Base-by-base conservation (phyloP, 257 asterid species). In the Scutellaria galericulata region DNA sequence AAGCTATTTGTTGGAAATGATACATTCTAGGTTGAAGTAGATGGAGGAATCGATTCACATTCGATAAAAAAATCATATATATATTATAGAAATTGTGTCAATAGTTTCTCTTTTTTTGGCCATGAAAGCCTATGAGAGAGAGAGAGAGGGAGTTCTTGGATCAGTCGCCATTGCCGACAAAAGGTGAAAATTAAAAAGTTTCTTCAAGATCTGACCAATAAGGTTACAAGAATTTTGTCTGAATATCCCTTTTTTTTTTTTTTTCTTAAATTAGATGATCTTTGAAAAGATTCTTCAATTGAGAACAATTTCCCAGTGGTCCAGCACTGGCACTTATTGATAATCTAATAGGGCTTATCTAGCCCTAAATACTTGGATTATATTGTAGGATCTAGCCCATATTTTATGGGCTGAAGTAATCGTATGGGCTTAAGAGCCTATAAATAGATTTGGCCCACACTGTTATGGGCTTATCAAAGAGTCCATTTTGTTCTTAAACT, bases 141-240 rank as follows among this genome's bases (percentile, higher is more conserved):
- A 7, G 18, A 31, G 24, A 39, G 15, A 13, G 55, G n/a, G 68
- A 18, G 64, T 58, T 44, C 78, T 78, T 60, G 82, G 82, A 78
- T 78, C 79, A 78, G 31, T 71, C 78, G 53, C 76, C 68, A 50
- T 45, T 78, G 27, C 31, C 55, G 59, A 75, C 67, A 57, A 66
- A 71, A 58, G 39, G 61, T 50, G 18, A 54, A 15, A 35, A 46
- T 4, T 8, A 35, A 48, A 63, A 73, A 46, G 15, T 22, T 13
- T 44, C 44, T 64, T 20, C 51, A 24, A 71, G 57, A 71, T 58
- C 74, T 72, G 60, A 56, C 70, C 56, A 66, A 75, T 55, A 48
- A 56, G 67, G 45, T 62, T 44, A 22, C 14, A 54, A 11, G 48
- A 51, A 9, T 48, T 52, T 58, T 63, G 71, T 77, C 68, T 64